Conservation (phyloP, 225 moss, liverwort and hornwort species). For the Asterella californica region DNA sequence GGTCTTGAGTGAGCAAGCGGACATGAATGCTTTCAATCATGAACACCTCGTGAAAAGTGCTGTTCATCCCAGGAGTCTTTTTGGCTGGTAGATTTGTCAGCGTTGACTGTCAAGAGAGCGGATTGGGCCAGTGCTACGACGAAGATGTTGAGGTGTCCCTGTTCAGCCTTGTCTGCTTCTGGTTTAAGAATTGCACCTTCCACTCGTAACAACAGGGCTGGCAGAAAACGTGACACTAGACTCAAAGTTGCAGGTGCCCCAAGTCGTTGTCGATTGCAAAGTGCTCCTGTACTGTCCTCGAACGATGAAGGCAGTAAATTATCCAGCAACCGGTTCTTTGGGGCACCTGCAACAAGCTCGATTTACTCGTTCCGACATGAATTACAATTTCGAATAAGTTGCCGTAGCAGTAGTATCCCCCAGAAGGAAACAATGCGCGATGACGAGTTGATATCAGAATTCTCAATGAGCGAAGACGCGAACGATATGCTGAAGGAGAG, state of each 20-base stretch:
- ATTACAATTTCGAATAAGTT: not conserved
- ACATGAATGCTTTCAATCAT: not conserved
- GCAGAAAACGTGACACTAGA: not conserved
- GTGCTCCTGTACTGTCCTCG: not conserved
- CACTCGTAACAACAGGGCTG: not conserved
- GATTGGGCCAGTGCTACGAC: not conserved
- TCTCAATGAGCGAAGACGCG: not conserved
- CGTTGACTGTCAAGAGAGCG: not conserved
- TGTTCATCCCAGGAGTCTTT: not conserved
- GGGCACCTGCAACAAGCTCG: not conserved
- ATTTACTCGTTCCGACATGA: not conserved
- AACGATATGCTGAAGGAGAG: slow-evolving; percentile 4
- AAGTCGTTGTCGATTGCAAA: too few species aligned
- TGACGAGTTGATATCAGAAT: slow-evolving; percentile 1
- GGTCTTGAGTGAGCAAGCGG: not conserved
- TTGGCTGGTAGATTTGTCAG: not conserved
- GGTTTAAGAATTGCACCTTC: not conserved
- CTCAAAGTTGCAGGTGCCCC: not conserved
- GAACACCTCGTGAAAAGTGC: not conserved
- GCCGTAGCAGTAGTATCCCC: slow-evolving; percentile 1
- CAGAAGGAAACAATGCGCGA: slow-evolving; percentile 6
- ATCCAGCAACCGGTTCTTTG: not conserved
- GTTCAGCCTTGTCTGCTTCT: not conserved
- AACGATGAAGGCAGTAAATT: not conserved
- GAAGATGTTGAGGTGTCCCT: slow-evolving; percentile 15